phyloP scores from a whole-genome alignment of 1,284 basidiomycete species.

The Apiotrichum porosum region DNA sequence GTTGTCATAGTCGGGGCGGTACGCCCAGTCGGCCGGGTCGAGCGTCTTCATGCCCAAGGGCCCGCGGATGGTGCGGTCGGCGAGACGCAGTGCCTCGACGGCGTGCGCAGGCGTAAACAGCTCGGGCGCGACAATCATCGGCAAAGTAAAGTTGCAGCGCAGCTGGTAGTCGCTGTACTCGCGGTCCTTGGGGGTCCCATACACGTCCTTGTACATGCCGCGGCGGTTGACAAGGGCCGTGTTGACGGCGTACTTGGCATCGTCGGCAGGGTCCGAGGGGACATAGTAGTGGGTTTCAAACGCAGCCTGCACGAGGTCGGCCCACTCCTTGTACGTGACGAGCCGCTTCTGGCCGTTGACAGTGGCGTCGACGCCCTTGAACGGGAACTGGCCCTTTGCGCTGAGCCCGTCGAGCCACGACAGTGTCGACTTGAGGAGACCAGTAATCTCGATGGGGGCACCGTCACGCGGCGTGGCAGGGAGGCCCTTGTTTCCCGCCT shows the following conservation, averaged over 20 bases:
- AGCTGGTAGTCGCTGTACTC: slow-evolving; percentile 98
- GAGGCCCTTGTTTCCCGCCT: slow-evolving; percentile 87
- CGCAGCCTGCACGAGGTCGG: slow-evolving; percentile 70
- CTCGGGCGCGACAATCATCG: slow-evolving; percentile 96
- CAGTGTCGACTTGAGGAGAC: slow-evolving; percentile 85
- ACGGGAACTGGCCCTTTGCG: slow-evolving; percentile 69
- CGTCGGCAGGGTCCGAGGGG: slow-evolving; percentile 70
- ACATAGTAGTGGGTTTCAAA: slow-evolving; percentile 92
- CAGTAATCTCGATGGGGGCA: slow-evolving; percentile 91
- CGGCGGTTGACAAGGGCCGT: slow-evolving; percentile 73
- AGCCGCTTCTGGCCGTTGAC: slow-evolving; percentile 66
- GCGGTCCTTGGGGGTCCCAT: slow-evolving; percentile 74
- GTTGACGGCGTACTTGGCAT: slow-evolving; percentile 67
- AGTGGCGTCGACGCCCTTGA: slow-evolving; percentile 76
- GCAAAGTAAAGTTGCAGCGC: slow-evolving; percentile 85
- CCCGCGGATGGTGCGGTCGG: slow-evolving; percentile 68
- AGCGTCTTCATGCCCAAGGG: slow-evolving; percentile 93
- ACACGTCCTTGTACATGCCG: slow-evolving; percentile 98
- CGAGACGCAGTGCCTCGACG: slow-evolving; percentile 67
- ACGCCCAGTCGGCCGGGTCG: slow-evolving; percentile 77
- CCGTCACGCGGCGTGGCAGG: slow-evolving; percentile 95
- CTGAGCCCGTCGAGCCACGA: slow-evolving; percentile 76
- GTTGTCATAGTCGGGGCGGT: slow-evolving; percentile 85
- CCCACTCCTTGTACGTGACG: slow-evolving; percentile 89
- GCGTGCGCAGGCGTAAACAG: slow-evolving; percentile 80